These are phyloP conservation scores for Arachis monticola DNA, from an alignment of 331 rosid species.

Conservation along the genomic window DNA sequence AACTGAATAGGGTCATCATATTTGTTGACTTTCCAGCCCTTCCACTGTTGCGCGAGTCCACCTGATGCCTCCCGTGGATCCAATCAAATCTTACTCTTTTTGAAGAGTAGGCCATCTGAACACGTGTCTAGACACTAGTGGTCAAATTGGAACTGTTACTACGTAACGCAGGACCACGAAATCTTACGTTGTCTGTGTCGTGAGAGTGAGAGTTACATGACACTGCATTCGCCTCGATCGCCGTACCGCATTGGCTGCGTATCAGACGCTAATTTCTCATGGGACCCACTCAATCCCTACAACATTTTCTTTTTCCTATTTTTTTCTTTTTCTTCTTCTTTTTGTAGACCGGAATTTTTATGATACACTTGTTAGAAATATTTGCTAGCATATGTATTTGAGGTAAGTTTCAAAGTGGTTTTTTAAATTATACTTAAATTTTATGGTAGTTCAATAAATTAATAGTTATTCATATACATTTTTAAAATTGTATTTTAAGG, in stretches of 20 bases:
- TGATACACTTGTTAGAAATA: too few relatives aligned
- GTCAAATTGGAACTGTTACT: background rate
- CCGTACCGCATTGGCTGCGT: background rate
- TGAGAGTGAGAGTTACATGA: conserved; percentile 1
- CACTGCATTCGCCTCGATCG: background rate
- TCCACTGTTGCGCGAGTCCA: conserved; percentile 23
- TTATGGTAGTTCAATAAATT: too few relatives aligned
- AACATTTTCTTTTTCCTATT: too few relatives aligned
- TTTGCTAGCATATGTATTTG: too few relatives aligned
- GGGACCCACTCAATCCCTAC: conserved; percentile 28
- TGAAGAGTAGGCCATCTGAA: background rate
- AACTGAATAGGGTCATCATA: conserved; percentile 9
- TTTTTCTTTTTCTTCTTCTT: too few relatives aligned
- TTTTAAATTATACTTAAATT: too few relatives aligned
- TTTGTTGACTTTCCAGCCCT: background rate
- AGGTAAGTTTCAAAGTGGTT: too few relatives aligned
- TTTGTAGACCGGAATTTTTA: too few relatives aligned
- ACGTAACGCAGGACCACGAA: conserved; percentile 27
- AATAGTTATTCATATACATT: too few relatives aligned
- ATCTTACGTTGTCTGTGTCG: conserved; percentile 16
- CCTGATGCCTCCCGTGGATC: conserved; percentile 4
- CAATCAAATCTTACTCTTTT: background rate
- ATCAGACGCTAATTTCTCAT: conserved; percentile 22
- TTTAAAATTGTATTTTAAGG: too few relatives aligned
- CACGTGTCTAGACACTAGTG: background rate